Percentiles rank a stretch among this genome's conserved stretches.
Evolutionary conservation across 345 rosid species (phyloP).

Genomic region (Cardamine occulta): DNA sequence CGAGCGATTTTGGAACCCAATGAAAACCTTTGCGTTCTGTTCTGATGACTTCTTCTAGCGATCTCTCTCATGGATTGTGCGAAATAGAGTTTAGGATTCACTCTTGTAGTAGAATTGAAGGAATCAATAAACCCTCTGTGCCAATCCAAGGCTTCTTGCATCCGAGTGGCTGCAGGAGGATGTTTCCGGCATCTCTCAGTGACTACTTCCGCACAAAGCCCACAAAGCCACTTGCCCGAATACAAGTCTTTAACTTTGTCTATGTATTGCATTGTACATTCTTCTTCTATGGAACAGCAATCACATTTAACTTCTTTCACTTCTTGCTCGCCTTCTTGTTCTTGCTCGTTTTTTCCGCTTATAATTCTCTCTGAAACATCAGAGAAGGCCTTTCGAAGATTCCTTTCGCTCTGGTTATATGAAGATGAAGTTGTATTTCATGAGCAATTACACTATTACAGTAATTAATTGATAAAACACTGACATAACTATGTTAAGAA

Average conservation of each 20-base stretch:
- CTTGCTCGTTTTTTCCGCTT: neutral
- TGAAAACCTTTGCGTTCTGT: neutral
- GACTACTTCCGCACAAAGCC: conserved; percentile 65
- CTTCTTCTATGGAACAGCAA: conserved; percentile 71
- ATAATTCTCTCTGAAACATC: conserved; percentile 20
- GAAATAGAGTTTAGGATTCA: conserved; percentile 34
- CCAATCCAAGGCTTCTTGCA: conserved; percentile 56
- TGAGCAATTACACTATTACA: neutral
- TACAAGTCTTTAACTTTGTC: conserved; percentile 48
- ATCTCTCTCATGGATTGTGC: conserved; percentile 25
- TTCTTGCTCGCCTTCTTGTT: conserved; percentile 16
- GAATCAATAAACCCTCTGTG: conserved; percentile 56
- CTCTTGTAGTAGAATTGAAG: conserved; percentile 44
- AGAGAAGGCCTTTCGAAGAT: conserved; percentile 29
- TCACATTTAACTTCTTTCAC: conserved; percentile 55
- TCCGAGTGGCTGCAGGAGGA: conserved; percentile 29
- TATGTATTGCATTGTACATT: conserved; percentile 59
- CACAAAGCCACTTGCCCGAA: conserved; percentile 70
- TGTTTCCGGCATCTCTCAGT: conserved; percentile 41
- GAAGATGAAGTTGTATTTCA: neutral
- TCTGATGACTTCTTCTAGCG: conserved; percentile 22
- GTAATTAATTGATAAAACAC: neutral
- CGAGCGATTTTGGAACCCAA: conserved; percentile 22
- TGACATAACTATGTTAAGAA: neutral
- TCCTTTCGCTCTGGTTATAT: conserved; percentile 9